Conservation (phyloP, 352 stramenopile species). For the Globisporangium perplexum region DNA sequence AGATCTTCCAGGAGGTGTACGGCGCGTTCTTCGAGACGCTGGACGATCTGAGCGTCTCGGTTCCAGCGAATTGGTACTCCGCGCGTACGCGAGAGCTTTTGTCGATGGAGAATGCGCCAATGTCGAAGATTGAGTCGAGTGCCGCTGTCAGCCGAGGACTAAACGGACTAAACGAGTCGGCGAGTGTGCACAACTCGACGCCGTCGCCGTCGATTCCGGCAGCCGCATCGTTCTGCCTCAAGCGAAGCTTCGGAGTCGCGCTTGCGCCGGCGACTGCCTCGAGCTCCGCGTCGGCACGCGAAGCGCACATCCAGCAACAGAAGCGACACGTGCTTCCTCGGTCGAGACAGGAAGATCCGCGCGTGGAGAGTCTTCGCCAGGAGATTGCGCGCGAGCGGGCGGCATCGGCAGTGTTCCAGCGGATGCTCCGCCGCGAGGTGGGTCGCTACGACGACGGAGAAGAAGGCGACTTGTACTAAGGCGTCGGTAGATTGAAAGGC, state of each 20-base stretch:
- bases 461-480: background rate
- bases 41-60: conserved; percentile 38
- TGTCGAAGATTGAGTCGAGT: background rate
- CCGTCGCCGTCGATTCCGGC: background rate
- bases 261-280: background rate
- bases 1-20: conserved; percentile 57
- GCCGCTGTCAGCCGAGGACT: background rate
- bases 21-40: conserved; percentile 54
- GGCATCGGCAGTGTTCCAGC: conserved; percentile 43
- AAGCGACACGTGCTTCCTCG: background rate
- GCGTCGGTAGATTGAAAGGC: no score
- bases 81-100: conserved; percentile 12
- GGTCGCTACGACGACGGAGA: conserved; percentile 21
- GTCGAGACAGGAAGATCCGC: conserved; percentile 7
- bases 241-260: conserved; percentile 27
- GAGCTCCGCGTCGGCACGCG: background rate
- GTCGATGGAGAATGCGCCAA: background rate
- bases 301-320: background rate
- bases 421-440: conserved; percentile 53
- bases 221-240: conserved; percentile 24
- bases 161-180: background rate
- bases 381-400: conserved; percentile 50
- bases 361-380: conserved; percentile 33
- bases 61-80: conserved; percentile 23
- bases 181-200: background rate